Conservation (phyloP, 192 early-diverging fungal genomes). For the Coemansia sp. region DNA sequence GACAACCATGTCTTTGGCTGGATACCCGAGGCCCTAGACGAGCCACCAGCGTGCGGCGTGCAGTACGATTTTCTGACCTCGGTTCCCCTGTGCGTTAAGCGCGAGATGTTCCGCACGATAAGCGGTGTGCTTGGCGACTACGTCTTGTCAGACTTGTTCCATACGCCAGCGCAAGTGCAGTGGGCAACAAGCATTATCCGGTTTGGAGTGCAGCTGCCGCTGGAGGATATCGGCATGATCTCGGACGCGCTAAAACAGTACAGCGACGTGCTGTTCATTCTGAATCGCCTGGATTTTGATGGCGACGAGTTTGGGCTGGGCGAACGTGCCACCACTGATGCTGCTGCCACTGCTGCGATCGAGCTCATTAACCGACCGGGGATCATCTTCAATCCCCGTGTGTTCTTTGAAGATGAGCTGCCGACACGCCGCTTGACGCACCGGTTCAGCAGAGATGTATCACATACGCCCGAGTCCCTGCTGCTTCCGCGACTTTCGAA, state of each 20-base stretch:
- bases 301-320: not conserved
- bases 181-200: conserved; percentile 40
- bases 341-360: conserved; percentile 2
- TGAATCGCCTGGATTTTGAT: conserved; percentile 9
- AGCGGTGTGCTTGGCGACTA: conserved; percentile 13
- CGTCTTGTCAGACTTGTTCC: conserved; percentile 22
- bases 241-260: conserved; percentile 35
- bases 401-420: conserved; percentile 44
- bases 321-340: not conserved
- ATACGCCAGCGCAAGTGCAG: conserved; percentile 23
- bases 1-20: conserved; percentile 39
- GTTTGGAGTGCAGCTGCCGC: conserved; percentile 47
- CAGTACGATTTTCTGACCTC: conserved; percentile 29
- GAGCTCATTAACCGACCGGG: conserved; percentile 28
- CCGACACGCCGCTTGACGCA: conserved; percentile 15
- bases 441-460: conserved; percentile 4
- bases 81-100: conserved; percentile 33
- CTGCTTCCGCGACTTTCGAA: not conserved
- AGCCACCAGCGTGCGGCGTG: not conserved
- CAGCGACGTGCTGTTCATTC: conserved; percentile 30
- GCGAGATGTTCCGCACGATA: conserved; percentile 35
- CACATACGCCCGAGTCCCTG: conserved; percentile 16
- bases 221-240: conserved; percentile 28
- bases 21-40: conserved; percentile 5
- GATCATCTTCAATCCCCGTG: conserved; percentile 42